These are phyloP conservation scores for Hypoxylon fuscum DNA, from an alignment of 495 filamentous ascomycete species.

Conservation along the genomic window DNA sequence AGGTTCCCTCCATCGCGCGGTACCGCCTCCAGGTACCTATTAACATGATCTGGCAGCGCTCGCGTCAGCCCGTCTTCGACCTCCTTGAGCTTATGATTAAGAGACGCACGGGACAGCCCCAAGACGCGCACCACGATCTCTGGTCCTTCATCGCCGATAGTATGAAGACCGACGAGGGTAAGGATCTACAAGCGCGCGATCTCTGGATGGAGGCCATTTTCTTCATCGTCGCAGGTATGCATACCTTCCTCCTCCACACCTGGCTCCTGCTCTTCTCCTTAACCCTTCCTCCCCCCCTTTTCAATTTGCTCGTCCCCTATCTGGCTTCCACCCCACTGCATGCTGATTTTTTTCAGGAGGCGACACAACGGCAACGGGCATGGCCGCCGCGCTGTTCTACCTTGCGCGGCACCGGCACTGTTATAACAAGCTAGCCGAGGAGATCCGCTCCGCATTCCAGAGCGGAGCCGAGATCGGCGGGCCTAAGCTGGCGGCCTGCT, in stretches of 20 bases:
- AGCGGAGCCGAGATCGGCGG: slow-evolving; percentile 47
- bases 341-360: slow-evolving; percentile 12
- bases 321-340: not conserved
- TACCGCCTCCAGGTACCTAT: not conserved
- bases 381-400: slow-evolving; percentile 27
- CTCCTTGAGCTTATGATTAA: slow-evolving; percentile 30
- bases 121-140: slow-evolving; percentile 28
- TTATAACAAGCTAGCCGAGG: slow-evolving; percentile 51
- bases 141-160: slow-evolving; percentile 50
- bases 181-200: slow-evolving; percentile 8
- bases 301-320: not conserved
- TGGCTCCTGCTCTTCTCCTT: too few species aligned
- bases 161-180: slow-evolving; percentile 43
- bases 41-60: not conserved
- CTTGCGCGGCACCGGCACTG: slow-evolving; percentile 45
- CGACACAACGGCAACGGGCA: slow-evolving; percentile 23
- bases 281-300: not conserved
- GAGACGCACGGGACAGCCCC: slow-evolving; percentile 11
- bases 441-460: slow-evolving; percentile 51
- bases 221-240: slow-evolving; percentile 28
- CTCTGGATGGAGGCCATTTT: slow-evolving; percentile 35
- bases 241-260: not conserved
- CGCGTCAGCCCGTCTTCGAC: not conserved
- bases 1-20: slow-evolving; percentile 18
- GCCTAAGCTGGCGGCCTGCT: slow-evolving; percentile 56